Conservation (phyloP, 805 yeast species). For the Ogataea zsoltii region DNA sequence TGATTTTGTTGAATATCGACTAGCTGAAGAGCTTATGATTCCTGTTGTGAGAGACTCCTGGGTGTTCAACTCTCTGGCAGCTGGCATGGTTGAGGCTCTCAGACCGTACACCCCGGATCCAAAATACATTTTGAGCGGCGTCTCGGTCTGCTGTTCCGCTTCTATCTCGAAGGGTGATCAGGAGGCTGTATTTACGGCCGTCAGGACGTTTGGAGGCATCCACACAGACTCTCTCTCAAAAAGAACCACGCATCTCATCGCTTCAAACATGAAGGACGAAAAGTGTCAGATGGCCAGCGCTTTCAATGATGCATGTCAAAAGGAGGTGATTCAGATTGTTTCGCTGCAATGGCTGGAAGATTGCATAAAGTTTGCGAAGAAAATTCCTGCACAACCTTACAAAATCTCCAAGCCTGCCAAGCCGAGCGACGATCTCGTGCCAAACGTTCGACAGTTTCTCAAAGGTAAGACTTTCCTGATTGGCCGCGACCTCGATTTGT, state of each 20-base stretch:
- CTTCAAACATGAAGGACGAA: constrained; percentile 53
- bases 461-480: constrained; percentile 50
- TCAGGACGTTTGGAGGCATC: constrained; percentile 76
- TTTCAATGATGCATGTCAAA: constrained; percentile 29
- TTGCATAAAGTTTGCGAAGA: constrained; percentile 54
- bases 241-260: constrained; percentile 77
- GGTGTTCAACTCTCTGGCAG: constrained; percentile 50
- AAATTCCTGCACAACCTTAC: constrained; percentile 55
- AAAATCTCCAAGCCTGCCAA: constrained; percentile 34
- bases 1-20: constrained; percentile 51
- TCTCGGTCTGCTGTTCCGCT: constrained; percentile 51
- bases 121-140: constrained; percentile 58
- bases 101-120: constrained; percentile 75
- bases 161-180: constrained; percentile 59
- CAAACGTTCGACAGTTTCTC: constrained; percentile 33
- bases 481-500: constrained; percentile 55
- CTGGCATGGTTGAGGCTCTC: constrained; percentile 46
- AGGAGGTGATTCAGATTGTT: constrained; percentile 56
- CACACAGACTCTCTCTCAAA: constrained; percentile 61
- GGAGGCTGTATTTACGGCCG: constrained; percentile 68
- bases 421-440: background rate
- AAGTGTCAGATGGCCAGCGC: constrained; percentile 38
- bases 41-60: constrained; percentile 67
- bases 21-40: constrained; percentile 53
- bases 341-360: constrained; percentile 80